Evolutionary conservation across 177 flowering plant genomes (phyloP).

Genomic region (Vitis hybrid): DNA sequence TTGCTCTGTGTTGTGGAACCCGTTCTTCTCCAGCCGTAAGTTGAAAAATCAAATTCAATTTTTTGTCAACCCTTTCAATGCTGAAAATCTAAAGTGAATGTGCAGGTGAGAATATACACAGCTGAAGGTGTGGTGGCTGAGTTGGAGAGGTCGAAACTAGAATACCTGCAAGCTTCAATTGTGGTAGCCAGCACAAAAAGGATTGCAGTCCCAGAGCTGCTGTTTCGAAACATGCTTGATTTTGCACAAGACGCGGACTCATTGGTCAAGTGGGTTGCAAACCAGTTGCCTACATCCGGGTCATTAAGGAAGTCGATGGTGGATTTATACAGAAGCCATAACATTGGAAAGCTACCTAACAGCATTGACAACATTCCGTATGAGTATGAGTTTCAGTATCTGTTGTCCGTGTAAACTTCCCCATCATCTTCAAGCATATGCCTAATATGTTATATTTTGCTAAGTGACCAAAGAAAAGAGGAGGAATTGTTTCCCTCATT

Average conservation of each 20-base stretch:
- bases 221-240: conserved; percentile 55
- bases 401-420: conserved; percentile 41
- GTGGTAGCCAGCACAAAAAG: conserved; percentile 62
- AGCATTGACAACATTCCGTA: conserved; percentile 60
- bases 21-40: conserved; percentile 93
- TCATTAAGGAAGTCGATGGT: conserved; percentile 76
- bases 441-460: background rate
- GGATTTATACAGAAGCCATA: conserved; percentile 61
- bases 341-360: conserved; percentile 30
- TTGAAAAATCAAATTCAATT: background rate
- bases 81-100: background rate
- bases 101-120: conserved; percentile 79
- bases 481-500: too few species aligned
- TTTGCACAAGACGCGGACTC: conserved; percentile 55
- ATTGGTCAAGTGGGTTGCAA: conserved; percentile 76
- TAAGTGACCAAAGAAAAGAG: background rate
- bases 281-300: conserved; percentile 84
- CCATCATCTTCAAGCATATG: background rate
- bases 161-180: conserved; percentile 87
- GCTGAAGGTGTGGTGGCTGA: conserved; percentile 63
- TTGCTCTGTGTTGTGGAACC: conserved; percentile 84
- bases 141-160: conserved; percentile 79
- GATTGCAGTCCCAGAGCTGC: conserved; percentile 66
- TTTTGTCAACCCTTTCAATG: background rate
- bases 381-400: conserved; percentile 81